A percentile compares a stretch with the other conserved stretches of the same genome.
These are phyloP conservation scores for Fraxinus anomala DNA, from an alignment of 257 asterid species.

Conservation along the genomic window DNA sequence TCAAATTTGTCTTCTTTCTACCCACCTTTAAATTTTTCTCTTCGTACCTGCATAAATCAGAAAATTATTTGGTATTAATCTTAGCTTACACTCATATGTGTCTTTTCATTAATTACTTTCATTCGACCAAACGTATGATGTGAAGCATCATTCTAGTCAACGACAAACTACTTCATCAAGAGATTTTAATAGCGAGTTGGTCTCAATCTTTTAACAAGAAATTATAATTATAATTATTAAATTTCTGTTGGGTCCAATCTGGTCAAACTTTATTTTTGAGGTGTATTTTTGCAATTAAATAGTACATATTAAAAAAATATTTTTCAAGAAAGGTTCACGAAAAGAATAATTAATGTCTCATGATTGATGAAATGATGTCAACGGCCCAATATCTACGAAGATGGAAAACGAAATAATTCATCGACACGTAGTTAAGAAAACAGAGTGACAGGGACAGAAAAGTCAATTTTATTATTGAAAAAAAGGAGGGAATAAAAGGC, in stretches of 20 bases:
- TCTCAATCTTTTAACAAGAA: too few species aligned
- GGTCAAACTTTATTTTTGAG: neutral
- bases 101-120: too few species aligned
- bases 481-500: slow-evolving; percentile 13
- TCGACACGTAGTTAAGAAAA: neutral
- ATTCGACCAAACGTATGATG: too few species aligned
- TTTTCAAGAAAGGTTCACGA: neutral
- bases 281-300: neutral
- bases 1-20: slow-evolving; percentile 75
- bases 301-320: neutral
- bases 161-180: too few species aligned
- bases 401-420: neutral
- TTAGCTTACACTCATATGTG: too few species aligned
- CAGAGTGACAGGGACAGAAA: neutral
- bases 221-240: too few species aligned
- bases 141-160: too few species aligned
- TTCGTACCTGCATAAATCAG: slow-evolving; percentile 38
- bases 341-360: neutral
- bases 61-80: neutral
- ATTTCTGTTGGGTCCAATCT: neutral
- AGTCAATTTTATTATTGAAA: neutral
- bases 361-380: slow-evolving; percentile 6
- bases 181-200: too few species aligned
- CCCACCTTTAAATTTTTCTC: slow-evolving; percentile 60
- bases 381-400: neutral